Conservation (phyloP, 2,329 filamentous ascomycete genomes). For the Thielaviopsis populi region DNA sequence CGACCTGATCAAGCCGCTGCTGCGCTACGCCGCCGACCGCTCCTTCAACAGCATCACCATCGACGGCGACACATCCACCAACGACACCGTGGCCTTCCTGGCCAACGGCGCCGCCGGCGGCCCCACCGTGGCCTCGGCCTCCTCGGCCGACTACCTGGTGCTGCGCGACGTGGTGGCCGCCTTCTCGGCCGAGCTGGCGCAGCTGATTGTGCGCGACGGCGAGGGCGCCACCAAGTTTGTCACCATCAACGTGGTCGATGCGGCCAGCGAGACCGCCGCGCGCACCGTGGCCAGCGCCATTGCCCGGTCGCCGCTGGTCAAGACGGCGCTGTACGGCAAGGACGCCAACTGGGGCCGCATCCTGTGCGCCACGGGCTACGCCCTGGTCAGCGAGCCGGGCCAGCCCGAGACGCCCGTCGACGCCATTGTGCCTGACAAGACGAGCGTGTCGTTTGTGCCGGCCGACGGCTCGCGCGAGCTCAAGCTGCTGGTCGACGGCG, state of each 20-base stretch:
- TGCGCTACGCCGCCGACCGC: slow-evolving; percentile 59
- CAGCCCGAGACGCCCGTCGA: slow-evolving; percentile 42
- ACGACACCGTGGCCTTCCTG: slow-evolving; percentile 88
- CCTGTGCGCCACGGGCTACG: slow-evolving; percentile 82
- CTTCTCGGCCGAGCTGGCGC: slow-evolving; percentile 72
- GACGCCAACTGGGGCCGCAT: slow-evolving; percentile 99
- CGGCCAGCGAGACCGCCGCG: slow-evolving; percentile 52
- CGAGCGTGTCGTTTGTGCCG: slow-evolving; percentile 65
- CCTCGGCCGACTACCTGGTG: slow-evolving; percentile 48
- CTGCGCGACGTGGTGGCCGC: slow-evolving; percentile 57
- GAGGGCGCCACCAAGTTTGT: slow-evolving; percentile 98
- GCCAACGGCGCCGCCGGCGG: slow-evolving; percentile 87
- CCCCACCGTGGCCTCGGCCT: slow-evolving; percentile 39
- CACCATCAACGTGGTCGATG: slow-evolving; percentile 69
- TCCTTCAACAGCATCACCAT: slow-evolving; percentile 97
- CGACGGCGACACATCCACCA: slow-evolving; percentile 93
- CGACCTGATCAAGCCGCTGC: slow-evolving; percentile 49
- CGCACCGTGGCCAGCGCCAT: slow-evolving; percentile 75
- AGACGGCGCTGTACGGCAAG: slow-evolving; percentile 91
- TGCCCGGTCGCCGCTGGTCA: slow-evolving; percentile 81
- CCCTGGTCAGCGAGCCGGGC: slow-evolving; percentile 44
- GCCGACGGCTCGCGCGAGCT: slow-evolving; percentile 62
- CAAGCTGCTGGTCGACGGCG: slow-evolving; percentile 61
- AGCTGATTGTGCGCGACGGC: slow-evolving; percentile 88
- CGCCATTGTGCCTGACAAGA: slow-evolving; percentile 52